Evolutionary conservation across 2,329 filamentous ascomycete species (phyloP).

Genomic region (Penicillium sp.): DNA sequence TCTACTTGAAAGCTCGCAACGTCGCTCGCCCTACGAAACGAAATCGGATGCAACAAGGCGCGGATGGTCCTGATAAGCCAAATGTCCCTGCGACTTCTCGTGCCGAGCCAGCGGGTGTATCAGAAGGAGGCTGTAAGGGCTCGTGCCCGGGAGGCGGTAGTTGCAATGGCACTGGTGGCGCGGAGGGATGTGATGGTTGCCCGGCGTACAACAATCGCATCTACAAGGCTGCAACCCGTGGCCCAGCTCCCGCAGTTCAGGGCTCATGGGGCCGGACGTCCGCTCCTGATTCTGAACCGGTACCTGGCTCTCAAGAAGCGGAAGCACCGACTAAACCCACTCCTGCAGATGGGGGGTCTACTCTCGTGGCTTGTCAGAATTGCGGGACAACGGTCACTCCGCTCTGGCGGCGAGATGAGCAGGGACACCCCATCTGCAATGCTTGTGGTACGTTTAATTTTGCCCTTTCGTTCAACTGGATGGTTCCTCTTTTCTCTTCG

Average conservation of each 20-base stretch:
- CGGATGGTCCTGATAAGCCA: conserved; percentile 26
- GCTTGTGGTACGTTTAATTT: conserved; percentile 76
- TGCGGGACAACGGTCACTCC: conserved; percentile 96
- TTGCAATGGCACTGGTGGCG: conserved; percentile 94
- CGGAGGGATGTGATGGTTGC: conserved; percentile 92
- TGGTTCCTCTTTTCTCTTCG: neutral
- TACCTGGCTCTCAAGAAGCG: conserved; percentile 20
- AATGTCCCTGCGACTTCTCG: conserved; percentile 32
- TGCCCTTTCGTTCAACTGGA: neutral
- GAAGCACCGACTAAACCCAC: conserved; percentile 28
- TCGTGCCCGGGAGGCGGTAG: conserved; percentile 93
- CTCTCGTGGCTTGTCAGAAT: conserved; percentile 92
- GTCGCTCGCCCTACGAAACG: conserved; percentile 86
- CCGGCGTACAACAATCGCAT: conserved; percentile 97
- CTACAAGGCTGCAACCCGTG: conserved; percentile 72
- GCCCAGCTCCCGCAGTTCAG: conserved; percentile 32
- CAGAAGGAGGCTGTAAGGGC: conserved; percentile 56
- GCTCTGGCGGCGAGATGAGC: conserved; percentile 90
- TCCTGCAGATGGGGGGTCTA: conserved; percentile 37
- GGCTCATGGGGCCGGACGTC: conserved; percentile 35
- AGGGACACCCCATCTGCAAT: conserved; percentile 96
- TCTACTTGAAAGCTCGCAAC: conserved; percentile 93
- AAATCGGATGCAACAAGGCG: conserved; percentile 63
- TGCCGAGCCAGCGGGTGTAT: conserved; percentile 28
- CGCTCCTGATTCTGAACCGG: conserved; percentile 27